phyloP scores from a whole-genome alignment of 1,139 yeast species.

The Pichia sp. region DNA sequence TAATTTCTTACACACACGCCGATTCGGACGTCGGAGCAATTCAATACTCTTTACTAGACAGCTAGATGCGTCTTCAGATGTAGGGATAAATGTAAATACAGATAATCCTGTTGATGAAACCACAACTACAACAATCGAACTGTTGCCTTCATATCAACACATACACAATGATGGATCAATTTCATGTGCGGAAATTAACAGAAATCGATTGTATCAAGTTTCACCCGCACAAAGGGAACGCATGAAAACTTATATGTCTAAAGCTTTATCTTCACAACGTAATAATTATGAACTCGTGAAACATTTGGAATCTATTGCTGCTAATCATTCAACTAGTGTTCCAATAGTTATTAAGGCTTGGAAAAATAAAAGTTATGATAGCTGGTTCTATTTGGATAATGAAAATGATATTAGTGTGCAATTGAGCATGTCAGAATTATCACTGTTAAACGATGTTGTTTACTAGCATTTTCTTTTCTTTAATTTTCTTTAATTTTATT shows the following conservation, averaged over 20 bases:
- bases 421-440: background rate
- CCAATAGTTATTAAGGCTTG: constrained; percentile 8
- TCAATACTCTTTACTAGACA: too few relatives aligned
- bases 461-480: too few relatives aligned
- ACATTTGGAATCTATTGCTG: constrained; percentile 3
- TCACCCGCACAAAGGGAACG: constrained; percentile 5
- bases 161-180: background rate
- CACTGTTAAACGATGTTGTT: too few relatives aligned
- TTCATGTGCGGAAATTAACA: background rate
- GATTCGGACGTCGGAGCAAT: too few relatives aligned
- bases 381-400: background rate
- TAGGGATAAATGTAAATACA: too few relatives aligned
- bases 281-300: constrained; percentile 9
- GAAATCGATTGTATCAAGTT: constrained; percentile 4
- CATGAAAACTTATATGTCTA: constrained; percentile 1
- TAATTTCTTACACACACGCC: too few relatives aligned
- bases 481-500: too few relatives aligned
- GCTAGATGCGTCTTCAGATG: too few relatives aligned
- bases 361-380: background rate
- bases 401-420: background rate
- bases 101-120: too few relatives aligned
- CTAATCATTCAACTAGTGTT: constrained; percentile 6
- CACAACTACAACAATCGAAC: too few relatives aligned
- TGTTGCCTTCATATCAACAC: background rate
- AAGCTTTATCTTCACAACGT: background rate